phyloP scores from a whole-genome alignment of 2,329 filamentous ascomycete species.

The Podosphaera aphanis region DNA sequence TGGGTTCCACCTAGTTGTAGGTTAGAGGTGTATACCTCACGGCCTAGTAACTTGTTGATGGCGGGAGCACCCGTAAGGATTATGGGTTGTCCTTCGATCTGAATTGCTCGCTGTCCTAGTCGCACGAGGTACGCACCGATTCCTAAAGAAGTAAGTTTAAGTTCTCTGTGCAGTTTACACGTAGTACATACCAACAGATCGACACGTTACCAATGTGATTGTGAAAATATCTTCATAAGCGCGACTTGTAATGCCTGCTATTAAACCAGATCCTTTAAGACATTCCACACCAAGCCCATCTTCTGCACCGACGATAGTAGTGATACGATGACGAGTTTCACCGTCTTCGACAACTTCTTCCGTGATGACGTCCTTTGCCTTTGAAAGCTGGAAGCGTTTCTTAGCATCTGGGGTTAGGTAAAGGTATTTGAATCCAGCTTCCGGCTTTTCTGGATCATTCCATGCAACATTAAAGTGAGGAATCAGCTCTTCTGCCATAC shows the following conservation, averaged over 20 bases:
- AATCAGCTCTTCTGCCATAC: slow-evolving; percentile 89
- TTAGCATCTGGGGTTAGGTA: slow-evolving; percentile 76
- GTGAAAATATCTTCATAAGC: slow-evolving; percentile 99
- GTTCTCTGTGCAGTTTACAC: too few species aligned
- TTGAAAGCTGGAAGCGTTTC: slow-evolving; percentile 61
- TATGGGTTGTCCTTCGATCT: slow-evolving; percentile 96
- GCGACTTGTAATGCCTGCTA: slow-evolving; percentile 87
- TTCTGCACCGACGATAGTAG: slow-evolving; percentile 77
- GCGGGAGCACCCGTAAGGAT: slow-evolving; percentile 93
- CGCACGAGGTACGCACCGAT: slow-evolving; percentile 98
- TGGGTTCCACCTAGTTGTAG: slow-evolving; percentile 98
- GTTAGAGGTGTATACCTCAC: slow-evolving; percentile 97
- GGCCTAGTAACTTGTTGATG: slow-evolving; percentile 92
- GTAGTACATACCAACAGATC: slow-evolving; percentile 54
- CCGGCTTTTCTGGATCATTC: slow-evolving; percentile 64
- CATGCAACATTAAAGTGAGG: slow-evolving; percentile 93
- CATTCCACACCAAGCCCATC: slow-evolving; percentile 96
- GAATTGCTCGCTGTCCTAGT: slow-evolving; percentile 91
- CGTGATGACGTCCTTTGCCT: slow-evolving; percentile 58
- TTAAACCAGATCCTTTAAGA: slow-evolving; percentile 86
- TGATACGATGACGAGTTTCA: slow-evolving; percentile 81
- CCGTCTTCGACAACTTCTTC: slow-evolving; percentile 69
- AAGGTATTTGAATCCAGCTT: slow-evolving; percentile 87
- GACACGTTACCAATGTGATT: slow-evolving; percentile 87
- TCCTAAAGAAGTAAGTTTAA: slow-evolving; percentile 24